phyloP scores from a whole-genome alignment of 225 moss, liverwort and hornwort species.

The Bryum argenteum region DNA sequence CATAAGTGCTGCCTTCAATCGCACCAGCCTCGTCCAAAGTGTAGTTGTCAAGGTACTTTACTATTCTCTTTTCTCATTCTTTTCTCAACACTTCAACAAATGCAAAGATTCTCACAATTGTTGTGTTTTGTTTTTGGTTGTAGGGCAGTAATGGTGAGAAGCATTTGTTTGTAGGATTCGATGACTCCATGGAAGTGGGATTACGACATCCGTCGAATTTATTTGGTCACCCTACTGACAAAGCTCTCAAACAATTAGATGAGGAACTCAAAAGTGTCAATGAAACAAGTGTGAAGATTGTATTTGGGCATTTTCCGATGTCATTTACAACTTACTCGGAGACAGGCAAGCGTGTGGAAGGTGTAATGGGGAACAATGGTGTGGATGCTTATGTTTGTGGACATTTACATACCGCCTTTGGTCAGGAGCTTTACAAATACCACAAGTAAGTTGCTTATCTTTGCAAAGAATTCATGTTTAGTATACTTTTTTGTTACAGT shows the following conservation, averaged over 20 bases:
- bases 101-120: background rate
- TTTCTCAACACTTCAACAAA: too few relatives aligned
- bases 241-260: constrained; percentile 57
- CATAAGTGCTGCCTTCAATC: constrained; percentile 65
- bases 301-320: constrained; percentile 90
- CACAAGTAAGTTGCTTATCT: constrained; percentile 44
- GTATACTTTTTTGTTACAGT: background rate
- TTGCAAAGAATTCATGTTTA: background rate
- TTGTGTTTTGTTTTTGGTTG: constrained; percentile 3
- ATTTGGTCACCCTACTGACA: constrained; percentile 86
- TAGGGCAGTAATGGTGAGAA: constrained; percentile 77
- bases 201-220: constrained; percentile 85
- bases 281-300: constrained; percentile 76
- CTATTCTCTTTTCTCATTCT: too few relatives aligned
- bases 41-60: constrained; percentile 67
- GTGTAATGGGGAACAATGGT: constrained; percentile 64
- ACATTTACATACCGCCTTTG: constrained; percentile 85
- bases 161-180: constrained; percentile 87
- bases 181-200: constrained; percentile 87
- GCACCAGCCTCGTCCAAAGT: constrained; percentile 76
- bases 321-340: constrained; percentile 83
- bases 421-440: constrained; percentile 75
- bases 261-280: constrained; percentile 55
- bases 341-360: constrained; percentile 67
- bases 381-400: constrained; percentile 81